Conservation (phyloP, 805 yeast genomes). For the Danielozyma ontarioensis region DNA sequence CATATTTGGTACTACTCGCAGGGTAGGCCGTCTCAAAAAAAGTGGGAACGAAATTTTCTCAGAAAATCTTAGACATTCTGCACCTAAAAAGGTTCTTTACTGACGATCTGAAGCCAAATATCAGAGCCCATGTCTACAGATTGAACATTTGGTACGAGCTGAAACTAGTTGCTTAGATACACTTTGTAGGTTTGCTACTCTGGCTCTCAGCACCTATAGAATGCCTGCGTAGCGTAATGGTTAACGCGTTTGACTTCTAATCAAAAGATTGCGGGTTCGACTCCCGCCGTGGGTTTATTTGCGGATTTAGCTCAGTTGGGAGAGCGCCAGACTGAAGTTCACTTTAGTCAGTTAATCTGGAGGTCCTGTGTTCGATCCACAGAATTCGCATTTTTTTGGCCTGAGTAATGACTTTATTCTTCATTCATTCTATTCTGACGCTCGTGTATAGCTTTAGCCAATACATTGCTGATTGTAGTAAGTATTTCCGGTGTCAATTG, state of each 20-base stretch:
- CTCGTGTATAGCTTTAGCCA: background rate
- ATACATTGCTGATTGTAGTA: slow-evolving; percentile 1
- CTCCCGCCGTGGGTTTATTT: slow-evolving; percentile 41
- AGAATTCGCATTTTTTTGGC: slow-evolving; percentile 52
- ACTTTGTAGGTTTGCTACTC: too few relatives aligned
- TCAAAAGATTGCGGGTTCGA: slow-evolving; percentile 65
- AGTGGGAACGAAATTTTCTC: too few relatives aligned
- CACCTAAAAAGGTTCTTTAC: too few relatives aligned
- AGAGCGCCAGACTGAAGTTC: slow-evolving; percentile 36
- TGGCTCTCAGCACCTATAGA: too few relatives aligned
- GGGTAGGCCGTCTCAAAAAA: too few relatives aligned
- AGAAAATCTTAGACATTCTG: too few relatives aligned
- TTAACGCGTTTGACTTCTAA: slow-evolving; percentile 65
- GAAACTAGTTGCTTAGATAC: too few relatives aligned
- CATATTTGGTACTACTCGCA: too few relatives aligned
- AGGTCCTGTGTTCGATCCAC: slow-evolving; percentile 91
- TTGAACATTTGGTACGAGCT: too few relatives aligned
- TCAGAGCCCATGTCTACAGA: too few relatives aligned
- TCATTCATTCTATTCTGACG: slow-evolving; percentile 1
- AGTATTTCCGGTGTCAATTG: background rate
- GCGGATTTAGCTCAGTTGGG: slow-evolving; percentile 37
- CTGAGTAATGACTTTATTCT: too few relatives aligned
- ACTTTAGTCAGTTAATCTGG: slow-evolving; percentile 41
- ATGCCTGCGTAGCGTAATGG: slow-evolving; percentile 63
- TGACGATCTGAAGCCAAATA: too few relatives aligned